phyloP scores from a whole-genome alignment of 805 yeast genomes.

The Candida corydali region DNA sequence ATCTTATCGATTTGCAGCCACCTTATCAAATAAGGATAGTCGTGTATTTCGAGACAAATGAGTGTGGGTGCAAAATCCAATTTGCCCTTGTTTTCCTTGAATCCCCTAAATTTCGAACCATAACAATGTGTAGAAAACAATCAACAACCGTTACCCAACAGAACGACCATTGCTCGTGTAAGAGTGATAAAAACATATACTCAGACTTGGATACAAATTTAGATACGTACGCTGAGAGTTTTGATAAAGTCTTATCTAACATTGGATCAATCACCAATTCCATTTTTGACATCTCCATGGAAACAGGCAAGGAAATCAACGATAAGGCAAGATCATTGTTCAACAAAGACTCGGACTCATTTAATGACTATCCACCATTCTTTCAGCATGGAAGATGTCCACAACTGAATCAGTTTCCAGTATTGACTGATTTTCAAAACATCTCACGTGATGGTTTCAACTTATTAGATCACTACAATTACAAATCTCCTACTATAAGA shows the following conservation, averaged over 20 bases:
- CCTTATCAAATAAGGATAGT: too few species aligned
- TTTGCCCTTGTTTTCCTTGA: too few species aligned
- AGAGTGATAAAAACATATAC: not conserved
- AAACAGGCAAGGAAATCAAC: constrained; percentile 20
- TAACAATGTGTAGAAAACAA: too few species aligned
- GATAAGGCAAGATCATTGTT: constrained; percentile 17
- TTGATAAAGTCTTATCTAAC: constrained; percentile 22
- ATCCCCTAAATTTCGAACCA: too few species aligned
- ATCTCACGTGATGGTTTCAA: constrained; percentile 17
- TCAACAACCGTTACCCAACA: too few species aligned
- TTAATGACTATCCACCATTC: constrained; percentile 11
- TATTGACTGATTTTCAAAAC: constrained; percentile 3
- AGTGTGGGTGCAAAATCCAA: too few species aligned
- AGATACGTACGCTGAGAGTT: constrained; percentile 8
- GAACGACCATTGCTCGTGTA: too few species aligned
- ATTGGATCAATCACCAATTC: constrained; percentile 24
- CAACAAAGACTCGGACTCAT: constrained; percentile 9
- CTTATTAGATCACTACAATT: constrained; percentile 47
- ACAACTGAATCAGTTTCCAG: too few species aligned
- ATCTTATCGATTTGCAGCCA: too few species aligned
- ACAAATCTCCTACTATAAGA: constrained; percentile 53
- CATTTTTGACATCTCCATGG: constrained; percentile 19
- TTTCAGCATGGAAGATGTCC: too few species aligned
- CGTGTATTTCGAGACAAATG: too few species aligned
- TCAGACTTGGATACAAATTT: not conserved